Evolutionary conservation across 2,329 filamentous ascomycete species (phyloP).

Genomic region (Xylariaceae sp.): DNA sequence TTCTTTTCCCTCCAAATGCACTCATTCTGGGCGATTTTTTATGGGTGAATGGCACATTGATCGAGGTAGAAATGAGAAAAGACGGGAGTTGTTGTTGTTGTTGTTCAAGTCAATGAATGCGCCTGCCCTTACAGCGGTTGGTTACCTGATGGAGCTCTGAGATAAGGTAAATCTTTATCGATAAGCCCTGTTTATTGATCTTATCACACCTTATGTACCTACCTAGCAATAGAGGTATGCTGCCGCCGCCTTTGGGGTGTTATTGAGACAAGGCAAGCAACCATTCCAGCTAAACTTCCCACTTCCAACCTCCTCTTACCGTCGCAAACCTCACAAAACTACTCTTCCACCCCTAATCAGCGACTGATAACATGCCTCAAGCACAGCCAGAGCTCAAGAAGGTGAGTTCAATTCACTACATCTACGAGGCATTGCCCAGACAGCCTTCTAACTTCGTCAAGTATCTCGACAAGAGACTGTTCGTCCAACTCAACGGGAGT

Average conservation of each 20-base stretch:
- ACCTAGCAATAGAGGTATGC: constrained; percentile 4
- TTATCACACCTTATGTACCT: constrained; percentile 4
- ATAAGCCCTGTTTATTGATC: constrained; percentile 26
- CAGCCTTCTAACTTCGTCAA: constrained; percentile 36
- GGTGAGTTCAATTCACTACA: constrained; percentile 45
- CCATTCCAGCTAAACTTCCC: constrained; percentile 12
- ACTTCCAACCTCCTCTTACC: constrained; percentile 7
- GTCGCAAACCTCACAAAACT: constrained; percentile 5
- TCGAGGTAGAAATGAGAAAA: too few relatives aligned
- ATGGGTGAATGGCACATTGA: background rate
- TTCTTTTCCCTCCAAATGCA: constrained; percentile 56
- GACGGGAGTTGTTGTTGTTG: background rate
- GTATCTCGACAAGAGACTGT: constrained; percentile 99
- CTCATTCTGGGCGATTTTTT: constrained; percentile 39
- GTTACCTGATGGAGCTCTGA: too few relatives aligned
- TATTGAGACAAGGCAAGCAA: too few relatives aligned
- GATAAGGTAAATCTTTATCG: constrained; percentile 20
- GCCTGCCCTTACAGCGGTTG: background rate
- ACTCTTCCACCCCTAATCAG: background rate
- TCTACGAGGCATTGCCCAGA: constrained; percentile 6
- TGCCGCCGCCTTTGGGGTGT: constrained; percentile 5
- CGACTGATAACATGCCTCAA: constrained; percentile 75
- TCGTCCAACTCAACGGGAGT: constrained; percentile 96
- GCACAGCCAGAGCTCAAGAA: constrained; percentile 99
- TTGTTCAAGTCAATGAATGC: constrained; percentile 3